phyloP scores from a whole-genome alignment of 2,329 filamentous ascomycete species.

The Lomentospora prolificans region DNA sequence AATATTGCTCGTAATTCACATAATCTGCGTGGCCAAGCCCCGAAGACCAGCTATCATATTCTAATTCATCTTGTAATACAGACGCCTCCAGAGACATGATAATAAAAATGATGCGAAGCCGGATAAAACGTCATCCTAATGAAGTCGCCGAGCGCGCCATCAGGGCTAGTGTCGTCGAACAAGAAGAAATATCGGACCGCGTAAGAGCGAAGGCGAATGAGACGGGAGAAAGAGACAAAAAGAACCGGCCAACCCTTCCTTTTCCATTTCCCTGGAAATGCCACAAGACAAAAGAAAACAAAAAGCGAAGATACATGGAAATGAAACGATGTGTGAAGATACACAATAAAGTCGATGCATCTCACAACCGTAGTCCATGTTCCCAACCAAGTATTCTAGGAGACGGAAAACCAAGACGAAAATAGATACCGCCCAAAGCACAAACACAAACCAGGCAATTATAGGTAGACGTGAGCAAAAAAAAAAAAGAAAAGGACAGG shows the following conservation, averaged over 20 bases:
- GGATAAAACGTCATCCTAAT: background rate
- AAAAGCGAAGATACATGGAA: background rate
- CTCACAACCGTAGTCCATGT: background rate
- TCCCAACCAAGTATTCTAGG: background rate
- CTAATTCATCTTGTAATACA: background rate
- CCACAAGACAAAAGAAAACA: background rate
- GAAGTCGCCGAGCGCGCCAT: background rate
- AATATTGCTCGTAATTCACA: background rate
- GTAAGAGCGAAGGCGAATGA: background rate
- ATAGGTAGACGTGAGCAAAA: constrained; percentile 13
- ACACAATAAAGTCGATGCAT: background rate
- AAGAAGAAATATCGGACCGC: background rate
- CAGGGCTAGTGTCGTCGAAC: background rate
- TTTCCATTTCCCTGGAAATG: constrained; percentile 1
- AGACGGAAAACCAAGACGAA: constrained; percentile 10
- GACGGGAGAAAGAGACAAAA: background rate
- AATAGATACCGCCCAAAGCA: constrained; percentile 18
- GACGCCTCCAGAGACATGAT: background rate
- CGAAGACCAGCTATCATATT: background rate
- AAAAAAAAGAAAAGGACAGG: constrained; percentile 11
- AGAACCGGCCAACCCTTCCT: background rate
- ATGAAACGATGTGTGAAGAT: background rate
- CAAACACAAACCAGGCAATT: constrained; percentile 11
- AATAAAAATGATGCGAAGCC: too few relatives aligned
- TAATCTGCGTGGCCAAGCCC: background rate